Evolutionary conservation across 2,329 filamentous ascomycete species (phyloP), one percentile per base, ranked within the genome.

Genomic region (Dactylonectria estremocensis): DNA sequence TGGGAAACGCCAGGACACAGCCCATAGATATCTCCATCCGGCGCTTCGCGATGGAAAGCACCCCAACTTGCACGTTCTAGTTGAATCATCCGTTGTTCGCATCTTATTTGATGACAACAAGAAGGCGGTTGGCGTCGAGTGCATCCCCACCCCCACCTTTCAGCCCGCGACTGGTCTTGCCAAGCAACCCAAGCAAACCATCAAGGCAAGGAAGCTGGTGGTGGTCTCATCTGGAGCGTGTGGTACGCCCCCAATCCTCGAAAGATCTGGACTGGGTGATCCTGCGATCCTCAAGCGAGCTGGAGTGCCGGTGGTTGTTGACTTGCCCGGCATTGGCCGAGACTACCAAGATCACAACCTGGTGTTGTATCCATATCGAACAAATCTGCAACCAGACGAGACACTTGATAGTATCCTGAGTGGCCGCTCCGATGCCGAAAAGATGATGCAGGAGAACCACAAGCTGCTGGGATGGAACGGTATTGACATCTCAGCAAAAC

Each of bases 191-290:
- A 71, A 67, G 5, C 54, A 69, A 28, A 70, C 50, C 0, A 61
- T 80, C 49, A 75, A 71, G 59, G 79, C 78, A 1, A 73, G 67
- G 7, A 80, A 76, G 50, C 66, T 78, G 0, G 78, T 81, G 0
- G 70, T 81, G 0, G 71, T 79, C 0, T 78, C 78, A 73, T 85
- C 72, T 5, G 89, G 89, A 10, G 83, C 87, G 0, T 81, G 85
- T 5, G 85, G 86, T 2, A 87, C 88, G 0, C 88, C 89, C 0
- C 77, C 80, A 0, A 82, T 92, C 1, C 84, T 92, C 0, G 89
- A 92, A 75, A 81, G 90, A 18, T 92, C 90, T 0, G 90, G 90
- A 11, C 73, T 92, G 1, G 89, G 89, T n/a, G 81, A 83, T 48
- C 79, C 82, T 1, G 80, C 84, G 1, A 72, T 89, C 6, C 82